These are phyloP conservation scores for Penicillium vulpinum DNA, from an alignment of 2,329 filamentous ascomycete species.

Conservation along the genomic window DNA sequence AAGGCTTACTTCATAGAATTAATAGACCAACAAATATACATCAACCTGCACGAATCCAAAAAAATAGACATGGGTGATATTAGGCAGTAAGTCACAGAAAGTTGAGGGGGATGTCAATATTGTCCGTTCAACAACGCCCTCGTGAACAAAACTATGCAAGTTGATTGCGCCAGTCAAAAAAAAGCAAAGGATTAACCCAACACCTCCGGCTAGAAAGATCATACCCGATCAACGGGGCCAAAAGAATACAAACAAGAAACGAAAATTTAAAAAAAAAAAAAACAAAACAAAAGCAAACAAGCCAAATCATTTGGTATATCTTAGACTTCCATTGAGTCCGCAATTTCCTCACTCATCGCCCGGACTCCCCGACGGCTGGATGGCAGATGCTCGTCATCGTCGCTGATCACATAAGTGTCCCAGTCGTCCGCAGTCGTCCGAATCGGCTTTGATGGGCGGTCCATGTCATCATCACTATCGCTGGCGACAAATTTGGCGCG, in stretches of 20 bases:
- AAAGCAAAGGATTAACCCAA: slow-evolving; percentile 15
- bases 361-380: slow-evolving; percentile 48
- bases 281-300: not conserved
- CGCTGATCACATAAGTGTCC: slow-evolving; percentile 47
- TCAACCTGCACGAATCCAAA: not conserved
- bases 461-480: slow-evolving; percentile 48
- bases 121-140: slow-evolving; percentile 11
- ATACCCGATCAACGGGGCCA: slow-evolving; percentile 21
- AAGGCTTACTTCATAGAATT: not conserved
- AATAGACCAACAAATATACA: not conserved
- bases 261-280: too few species aligned
- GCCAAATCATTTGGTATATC: not conserved
- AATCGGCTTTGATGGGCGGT: slow-evolving; percentile 21
- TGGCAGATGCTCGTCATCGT: slow-evolving; percentile 44
- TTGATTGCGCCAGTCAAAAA: slow-evolving; percentile 25
- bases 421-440: slow-evolving; percentile 41
- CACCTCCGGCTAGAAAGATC: slow-evolving; percentile 18
- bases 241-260: slow-evolving; percentile 16
- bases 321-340: slow-evolving; percentile 56
- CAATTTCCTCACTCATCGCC: slow-evolving; percentile 55
- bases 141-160: slow-evolving; percentile 19
- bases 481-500: slow-evolving; percentile 49
- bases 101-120: slow-evolving; percentile 15
- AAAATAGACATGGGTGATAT: slow-evolving; percentile 7
- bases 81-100: slow-evolving; percentile 20